phyloP scores from a whole-genome alignment of 345 rosid genomes.

The Citrus reticulata region DNA sequence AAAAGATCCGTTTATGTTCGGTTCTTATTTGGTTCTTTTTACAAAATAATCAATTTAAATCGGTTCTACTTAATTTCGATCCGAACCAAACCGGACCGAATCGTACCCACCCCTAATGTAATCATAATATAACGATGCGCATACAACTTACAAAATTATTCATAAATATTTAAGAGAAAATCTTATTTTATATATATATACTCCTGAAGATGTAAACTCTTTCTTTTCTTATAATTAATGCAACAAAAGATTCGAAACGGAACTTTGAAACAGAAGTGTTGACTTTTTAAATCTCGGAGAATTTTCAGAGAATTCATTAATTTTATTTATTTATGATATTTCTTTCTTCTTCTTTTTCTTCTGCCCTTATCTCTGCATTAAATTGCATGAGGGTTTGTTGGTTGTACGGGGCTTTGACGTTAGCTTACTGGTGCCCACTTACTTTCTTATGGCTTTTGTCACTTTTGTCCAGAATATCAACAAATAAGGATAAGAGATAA shows the following conservation, averaged over 20 bases:
- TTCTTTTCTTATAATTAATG: not conserved
- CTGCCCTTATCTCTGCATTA: not conserved
- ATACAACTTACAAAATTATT: no score
- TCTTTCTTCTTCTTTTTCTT: no score
- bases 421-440: not conserved
- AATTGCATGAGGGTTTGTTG: not conserved
- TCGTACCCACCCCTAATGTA: no score
- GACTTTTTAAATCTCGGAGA: not conserved
- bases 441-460: not conserved
- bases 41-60: no score
- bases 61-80: no score
- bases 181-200: no score
- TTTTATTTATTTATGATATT: no score
- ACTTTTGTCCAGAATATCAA: not conserved
- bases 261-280: not conserved
- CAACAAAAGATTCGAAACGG: not conserved
- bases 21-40: no score
- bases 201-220: not conserved
- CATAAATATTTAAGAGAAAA: no score
- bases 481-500: not conserved
- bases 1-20: no score
- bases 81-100: rapidly evolving
- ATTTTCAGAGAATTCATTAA: not conserved
- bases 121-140: no score
- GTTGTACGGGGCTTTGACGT: not conserved